These are phyloP conservation scores for Lactifluus pinguis DNA, from an alignment of 768 basidiomycete species.

Conservation along the genomic window DNA sequence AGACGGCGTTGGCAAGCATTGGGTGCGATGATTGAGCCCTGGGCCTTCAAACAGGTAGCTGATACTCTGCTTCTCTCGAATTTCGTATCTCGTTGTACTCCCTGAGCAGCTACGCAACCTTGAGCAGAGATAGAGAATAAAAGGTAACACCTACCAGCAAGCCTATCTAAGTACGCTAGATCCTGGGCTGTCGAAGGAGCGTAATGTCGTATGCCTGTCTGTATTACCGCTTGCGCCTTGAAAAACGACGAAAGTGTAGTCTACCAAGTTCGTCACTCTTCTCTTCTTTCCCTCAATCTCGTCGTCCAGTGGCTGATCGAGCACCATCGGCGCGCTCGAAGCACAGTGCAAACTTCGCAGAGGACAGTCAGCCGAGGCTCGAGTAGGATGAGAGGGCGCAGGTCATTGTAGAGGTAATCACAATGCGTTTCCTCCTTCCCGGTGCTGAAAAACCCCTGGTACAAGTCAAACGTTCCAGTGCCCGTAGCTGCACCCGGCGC, in stretches of 20 bases:
- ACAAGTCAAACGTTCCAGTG: too few relatives aligned
- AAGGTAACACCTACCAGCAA: constrained; percentile 22
- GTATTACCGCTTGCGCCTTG: constrained; percentile 88
- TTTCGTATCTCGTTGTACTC: constrained; percentile 35
- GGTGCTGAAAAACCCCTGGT: constrained; percentile 23
- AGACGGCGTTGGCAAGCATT: constrained; percentile 29
- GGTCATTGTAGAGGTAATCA: constrained; percentile 71
- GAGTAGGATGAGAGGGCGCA: too few relatives aligned
- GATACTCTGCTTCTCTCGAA: constrained; percentile 33
- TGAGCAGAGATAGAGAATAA: neutral
- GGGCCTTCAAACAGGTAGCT: too few relatives aligned
- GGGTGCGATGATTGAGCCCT: too few relatives aligned
- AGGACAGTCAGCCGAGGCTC: constrained; percentile 59
- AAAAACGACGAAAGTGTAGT: too few relatives aligned
- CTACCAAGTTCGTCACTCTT: too few relatives aligned
- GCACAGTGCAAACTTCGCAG: too few relatives aligned
- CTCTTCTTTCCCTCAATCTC: too few relatives aligned
- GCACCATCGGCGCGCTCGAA: constrained; percentile 30
- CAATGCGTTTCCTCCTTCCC: constrained; percentile 72
- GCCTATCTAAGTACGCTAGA: constrained; percentile 57
- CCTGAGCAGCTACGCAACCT: constrained; percentile 34
- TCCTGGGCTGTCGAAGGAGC: constrained; percentile 66
- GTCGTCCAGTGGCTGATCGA: too few relatives aligned
- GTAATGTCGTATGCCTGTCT: constrained; percentile 29
- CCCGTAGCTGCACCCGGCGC: too few relatives aligned